A percentile compares a stretch with the other conserved stretches of the same genome.
phyloP scores from a whole-genome alignment of 805 yeast genomes.

The Saccharomycopsis lassenensis region DNA sequence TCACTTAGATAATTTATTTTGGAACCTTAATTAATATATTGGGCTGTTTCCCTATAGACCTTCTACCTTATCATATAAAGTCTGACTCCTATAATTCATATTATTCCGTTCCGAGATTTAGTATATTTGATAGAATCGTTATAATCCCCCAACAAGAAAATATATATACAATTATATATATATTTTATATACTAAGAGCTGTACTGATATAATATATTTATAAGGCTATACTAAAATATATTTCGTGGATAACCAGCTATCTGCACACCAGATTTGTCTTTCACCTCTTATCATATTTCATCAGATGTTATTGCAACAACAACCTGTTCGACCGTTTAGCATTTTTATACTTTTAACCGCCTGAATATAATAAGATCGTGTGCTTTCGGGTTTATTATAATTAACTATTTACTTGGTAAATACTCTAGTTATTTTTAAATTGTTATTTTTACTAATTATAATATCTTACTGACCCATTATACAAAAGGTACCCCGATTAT shows the following conservation, averaged over 20 bases:
- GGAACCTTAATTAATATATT: constrained; percentile 16
- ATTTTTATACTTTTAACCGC: constrained; percentile 1
- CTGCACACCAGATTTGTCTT: constrained; percentile 18
- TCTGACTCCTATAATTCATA: constrained; percentile 17
- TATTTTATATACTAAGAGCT: constrained; percentile 11
- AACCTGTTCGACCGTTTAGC: constrained; percentile 10
- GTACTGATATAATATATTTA: constrained; percentile 14
- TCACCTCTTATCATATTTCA: constrained; percentile 13
- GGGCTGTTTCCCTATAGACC: constrained; percentile 19
- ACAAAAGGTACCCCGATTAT: constrained; percentile 18
- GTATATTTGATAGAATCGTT: constrained; percentile 15
- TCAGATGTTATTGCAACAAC: constrained; percentile 15
- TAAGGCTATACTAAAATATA: constrained; percentile 18
- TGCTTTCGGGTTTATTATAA: constrained; percentile 17
- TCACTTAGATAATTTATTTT: constrained; percentile 16
- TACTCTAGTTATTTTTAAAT: not conserved
- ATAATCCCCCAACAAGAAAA: constrained; percentile 14
- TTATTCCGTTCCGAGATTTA: constrained; percentile 16
- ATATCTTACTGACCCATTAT: constrained; percentile 19
- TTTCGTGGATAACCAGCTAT: constrained; percentile 19
- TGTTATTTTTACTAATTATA: constrained; percentile 13
- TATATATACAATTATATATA: not conserved
- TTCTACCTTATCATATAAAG: constrained; percentile 18
- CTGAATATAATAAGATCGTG: constrained; percentile 16
- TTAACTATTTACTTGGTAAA: constrained; percentile 8